These are phyloP conservation scores for Hibiscus tridactylites DNA, from an alignment of 345 rosid species.

Conservation along the genomic window DNA sequence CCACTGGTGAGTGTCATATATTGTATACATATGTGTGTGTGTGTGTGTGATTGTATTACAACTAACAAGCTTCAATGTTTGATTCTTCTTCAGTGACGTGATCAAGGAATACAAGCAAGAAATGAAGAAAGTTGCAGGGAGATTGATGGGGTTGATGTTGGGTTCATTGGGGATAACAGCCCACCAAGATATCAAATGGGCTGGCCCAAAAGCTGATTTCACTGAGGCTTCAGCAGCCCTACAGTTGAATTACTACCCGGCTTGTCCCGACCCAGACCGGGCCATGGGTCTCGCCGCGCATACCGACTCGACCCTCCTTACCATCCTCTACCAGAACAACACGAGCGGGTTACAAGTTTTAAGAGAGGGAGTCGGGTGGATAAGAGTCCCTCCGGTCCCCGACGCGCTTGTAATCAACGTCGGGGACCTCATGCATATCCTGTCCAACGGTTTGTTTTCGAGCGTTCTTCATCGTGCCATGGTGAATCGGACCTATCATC, in stretches of 20 bases:
- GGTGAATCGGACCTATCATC: conserved; percentile 45
- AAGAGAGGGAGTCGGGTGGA: conserved; percentile 61
- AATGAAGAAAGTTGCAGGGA: conserved; percentile 60
- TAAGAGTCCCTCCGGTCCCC: conserved; percentile 49
- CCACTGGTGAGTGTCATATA: conserved; percentile 45
- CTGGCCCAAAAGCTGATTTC: conserved; percentile 38
- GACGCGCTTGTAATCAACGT: conserved; percentile 60
- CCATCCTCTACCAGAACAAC: conserved; percentile 65
- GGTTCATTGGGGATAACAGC: conserved; percentile 53
- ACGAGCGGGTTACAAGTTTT: conserved; percentile 64
- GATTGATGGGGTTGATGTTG: conserved; percentile 56
- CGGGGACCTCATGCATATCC: conserved; percentile 79
- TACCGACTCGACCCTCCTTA: conserved; percentile 78
- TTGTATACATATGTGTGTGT: not conserved
- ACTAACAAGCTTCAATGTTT: not conserved
- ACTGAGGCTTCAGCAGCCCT: conserved; percentile 35
- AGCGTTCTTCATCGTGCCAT: conserved; percentile 78
- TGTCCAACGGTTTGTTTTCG: conserved; percentile 67
- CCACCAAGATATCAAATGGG: conserved; percentile 59
- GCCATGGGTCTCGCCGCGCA: conserved; percentile 95
- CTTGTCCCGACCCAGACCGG: conserved; percentile 79
- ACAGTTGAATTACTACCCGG: conserved; percentile 73
- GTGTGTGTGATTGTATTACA: not conserved
- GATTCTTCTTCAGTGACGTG: conserved; percentile 33
- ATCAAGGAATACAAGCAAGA: conserved; percentile 50